phyloP scores from a whole-genome alignment of 2,329 filamentous ascomycete genomes.

The Scedosporium dehoogii region DNA sequence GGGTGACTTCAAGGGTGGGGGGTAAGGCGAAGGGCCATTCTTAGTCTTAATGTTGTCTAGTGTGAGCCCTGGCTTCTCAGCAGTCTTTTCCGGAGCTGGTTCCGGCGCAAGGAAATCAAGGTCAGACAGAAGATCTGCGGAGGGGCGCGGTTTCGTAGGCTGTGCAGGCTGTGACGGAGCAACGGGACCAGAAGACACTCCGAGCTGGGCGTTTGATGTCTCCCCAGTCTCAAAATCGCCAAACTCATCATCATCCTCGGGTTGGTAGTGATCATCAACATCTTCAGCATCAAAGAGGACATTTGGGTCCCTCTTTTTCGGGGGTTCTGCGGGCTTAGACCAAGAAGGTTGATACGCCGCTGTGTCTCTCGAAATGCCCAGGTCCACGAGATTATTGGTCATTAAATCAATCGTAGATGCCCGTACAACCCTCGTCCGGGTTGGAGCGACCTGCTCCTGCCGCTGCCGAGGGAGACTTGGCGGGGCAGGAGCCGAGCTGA shows the following conservation, averaged over 20 bases:
- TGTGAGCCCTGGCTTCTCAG: constrained; percentile 19
- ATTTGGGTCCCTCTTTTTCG: constrained; percentile 30
- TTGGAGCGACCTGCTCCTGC: constrained; percentile 8
- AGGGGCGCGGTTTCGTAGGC: constrained; percentile 13
- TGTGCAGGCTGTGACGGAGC: constrained; percentile 7
- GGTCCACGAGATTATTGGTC: constrained; percentile 39
- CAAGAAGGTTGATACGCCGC: constrained; percentile 1
- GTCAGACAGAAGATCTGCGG: constrained; percentile 31
- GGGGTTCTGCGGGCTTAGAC: neutral
- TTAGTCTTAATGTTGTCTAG: constrained; percentile 23
- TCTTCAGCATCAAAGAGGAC: constrained; percentile 59
- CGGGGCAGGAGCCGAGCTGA: constrained; percentile 15
- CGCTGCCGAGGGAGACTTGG: constrained; percentile 7
- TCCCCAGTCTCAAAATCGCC: constrained; percentile 45
- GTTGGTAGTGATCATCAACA: constrained; percentile 20
- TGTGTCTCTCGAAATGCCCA: constrained; percentile 13
- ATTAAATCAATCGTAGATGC: constrained; percentile 44
- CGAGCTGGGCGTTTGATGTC: neutral
- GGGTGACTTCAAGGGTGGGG: constrained; percentile 39
- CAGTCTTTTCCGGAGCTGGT: neutral
- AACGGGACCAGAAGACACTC: constrained; percentile 14
- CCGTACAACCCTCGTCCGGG: constrained; percentile 21
- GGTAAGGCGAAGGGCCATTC: constrained; percentile 22
- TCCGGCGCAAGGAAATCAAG: constrained; percentile 17
- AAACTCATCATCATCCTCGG: constrained; percentile 31